Evolutionary conservation across 371 early-diverging fungal genomes (phyloP).

Genomic region (Mortierella sp.): DNA sequence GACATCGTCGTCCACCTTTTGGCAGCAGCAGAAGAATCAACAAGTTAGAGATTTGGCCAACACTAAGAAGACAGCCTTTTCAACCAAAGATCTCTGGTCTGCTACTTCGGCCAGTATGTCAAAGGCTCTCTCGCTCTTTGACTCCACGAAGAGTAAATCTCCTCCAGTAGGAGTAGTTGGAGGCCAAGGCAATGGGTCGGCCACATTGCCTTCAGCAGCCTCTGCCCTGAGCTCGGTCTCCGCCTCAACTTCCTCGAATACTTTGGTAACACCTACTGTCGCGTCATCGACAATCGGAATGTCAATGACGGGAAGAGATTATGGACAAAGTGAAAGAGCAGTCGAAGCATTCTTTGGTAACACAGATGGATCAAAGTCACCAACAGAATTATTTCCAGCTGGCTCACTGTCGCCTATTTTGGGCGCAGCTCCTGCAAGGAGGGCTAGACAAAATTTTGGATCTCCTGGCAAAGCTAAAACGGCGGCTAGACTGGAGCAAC

Average conservation of each 20-base stretch:
- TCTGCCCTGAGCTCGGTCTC: constrained; percentile 35
- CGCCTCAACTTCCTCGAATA: constrained; percentile 23
- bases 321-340: constrained; percentile 8
- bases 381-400: constrained; percentile 33
- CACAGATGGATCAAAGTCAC: constrained; percentile 31
- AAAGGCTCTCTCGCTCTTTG: constrained; percentile 48
- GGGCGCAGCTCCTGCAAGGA: constrained; percentile 36
- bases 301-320: constrained; percentile 19
- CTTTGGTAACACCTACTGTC: constrained; percentile 11
- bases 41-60: constrained; percentile 34
- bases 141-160: constrained; percentile 36
- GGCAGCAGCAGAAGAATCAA: constrained; percentile 52
- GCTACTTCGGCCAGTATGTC: constrained; percentile 56
- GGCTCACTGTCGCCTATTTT: constrained; percentile 49
- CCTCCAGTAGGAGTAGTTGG: neutral
- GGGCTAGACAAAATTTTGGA: constrained; percentile 42
- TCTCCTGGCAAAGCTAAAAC: constrained; percentile 47
- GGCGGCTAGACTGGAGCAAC: constrained; percentile 41
- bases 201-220: constrained; percentile 18
- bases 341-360: neutral
- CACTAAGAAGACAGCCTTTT: constrained; percentile 36
- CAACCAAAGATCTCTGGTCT: constrained; percentile 55
- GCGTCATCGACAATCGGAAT: constrained; percentile 7
- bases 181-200: constrained; percentile 8
- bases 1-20: constrained; percentile 32